Conservation (phyloP, 352 stramenopile species). For the Globisporangium abappressorium region DNA sequence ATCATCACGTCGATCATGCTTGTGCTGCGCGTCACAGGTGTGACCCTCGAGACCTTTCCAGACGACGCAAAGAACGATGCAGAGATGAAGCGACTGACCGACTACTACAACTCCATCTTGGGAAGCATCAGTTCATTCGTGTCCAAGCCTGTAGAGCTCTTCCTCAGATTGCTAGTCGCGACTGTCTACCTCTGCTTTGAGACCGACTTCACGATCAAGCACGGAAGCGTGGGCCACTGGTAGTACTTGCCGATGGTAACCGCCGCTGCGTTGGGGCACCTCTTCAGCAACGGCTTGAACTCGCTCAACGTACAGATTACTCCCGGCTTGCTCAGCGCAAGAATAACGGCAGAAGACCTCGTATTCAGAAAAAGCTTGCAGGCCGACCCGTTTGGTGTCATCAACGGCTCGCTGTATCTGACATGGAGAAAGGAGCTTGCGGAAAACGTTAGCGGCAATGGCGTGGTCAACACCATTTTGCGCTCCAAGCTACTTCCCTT, state of each 20-base stretch:
- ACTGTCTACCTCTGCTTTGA: constrained; percentile 4
- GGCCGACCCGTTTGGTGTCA: neutral
- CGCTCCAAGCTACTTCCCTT: constrained; percentile 4
- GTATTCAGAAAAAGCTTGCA: neutral
- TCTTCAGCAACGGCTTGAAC: constrained; percentile 17
- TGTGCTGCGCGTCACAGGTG: too few species aligned
- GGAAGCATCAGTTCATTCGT: constrained; percentile 4
- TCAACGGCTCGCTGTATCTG: neutral
- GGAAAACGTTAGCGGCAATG: constrained; percentile 4
- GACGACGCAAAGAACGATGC: neutral
- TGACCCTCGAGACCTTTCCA: neutral
- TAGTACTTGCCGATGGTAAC: constrained; percentile 2
- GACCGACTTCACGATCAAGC: constrained; percentile 2
- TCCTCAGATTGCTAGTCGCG: neutral
- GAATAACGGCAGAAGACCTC: neutral
- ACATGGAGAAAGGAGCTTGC: neutral
- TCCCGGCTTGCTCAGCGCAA: neutral
- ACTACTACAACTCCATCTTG: constrained; percentile 13
- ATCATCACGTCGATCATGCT: too few species aligned
- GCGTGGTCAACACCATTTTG: constrained; percentile 18
- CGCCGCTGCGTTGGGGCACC: neutral
- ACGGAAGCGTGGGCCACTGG: neutral
- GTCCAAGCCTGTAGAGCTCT: constrained; percentile 5
- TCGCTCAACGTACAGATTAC: constrained; percentile 14
- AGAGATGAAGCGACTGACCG: constrained; percentile 4